Base-by-base conservation (phyloP, 768 basidiomycete genomes). In the Gymnopilus dilepis region DNA sequence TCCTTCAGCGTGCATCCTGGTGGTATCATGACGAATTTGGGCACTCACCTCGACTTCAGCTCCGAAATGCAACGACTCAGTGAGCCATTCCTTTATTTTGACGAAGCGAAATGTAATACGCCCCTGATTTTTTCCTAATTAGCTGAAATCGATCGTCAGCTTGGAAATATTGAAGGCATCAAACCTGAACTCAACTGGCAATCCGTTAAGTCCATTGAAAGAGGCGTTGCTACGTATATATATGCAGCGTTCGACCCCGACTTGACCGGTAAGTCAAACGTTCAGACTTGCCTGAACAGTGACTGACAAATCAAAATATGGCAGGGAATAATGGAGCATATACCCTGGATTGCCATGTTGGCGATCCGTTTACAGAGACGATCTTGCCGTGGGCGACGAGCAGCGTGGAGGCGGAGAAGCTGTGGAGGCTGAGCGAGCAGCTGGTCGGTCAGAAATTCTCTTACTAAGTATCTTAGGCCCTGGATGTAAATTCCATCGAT, bases 1-100 rank as follows among this genome's bases (percentile, higher is more conserved):
- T 26, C 47, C 3, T 50, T 50, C 47, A 50, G 47, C 17, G 47
- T 50, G 9, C 47, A 50, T 31, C 47, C 47, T n/a, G 47, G 47
- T 17, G 47, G 47, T 13, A 50, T 50, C 7, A 37, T 9, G 11
- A 37, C 34, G 11, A 37, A 37, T n/a, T 9, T 30, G 26, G 40
- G 40, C 17, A n/a, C 13, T 13, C 47, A 50, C 31, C 47, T 50
- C 4, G 47, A 50, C 47, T 50, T 50, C n/a, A 13, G 28, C 15
- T 30, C 5, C 7, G 28, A 17, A 17, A 2, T 31, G 3, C 26
- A 31, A 1, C 15, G 31, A 31, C 28, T 50, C 9, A n/a, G 47
- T 50, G 19, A 5, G 47, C n/a, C 26, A n/a, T 31, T 31, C 17
- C 28, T 28, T 15, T 6, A 50, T 30, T 7, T 28, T 2, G 4